phyloP scores from a whole-genome alignment of 257 asterid species.

The Avicennia marina region DNA sequence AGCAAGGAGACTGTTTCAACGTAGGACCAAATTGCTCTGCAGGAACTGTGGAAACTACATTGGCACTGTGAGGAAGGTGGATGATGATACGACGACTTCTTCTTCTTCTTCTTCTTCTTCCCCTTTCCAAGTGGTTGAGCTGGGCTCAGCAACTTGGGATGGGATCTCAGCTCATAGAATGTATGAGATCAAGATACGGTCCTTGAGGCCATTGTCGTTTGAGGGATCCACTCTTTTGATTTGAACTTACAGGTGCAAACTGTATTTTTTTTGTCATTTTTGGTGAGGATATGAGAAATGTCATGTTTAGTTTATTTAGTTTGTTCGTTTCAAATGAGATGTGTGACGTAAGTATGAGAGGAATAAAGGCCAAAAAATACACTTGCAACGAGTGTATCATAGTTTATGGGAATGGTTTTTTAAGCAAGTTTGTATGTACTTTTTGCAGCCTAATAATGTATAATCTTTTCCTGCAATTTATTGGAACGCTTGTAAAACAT shows the following conservation, averaged over 20 bases:
- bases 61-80: conserved; percentile 24
- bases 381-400: not conserved
- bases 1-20: conserved; percentile 34
- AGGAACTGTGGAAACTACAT: conserved; percentile 37
- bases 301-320: no score
- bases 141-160: conserved; percentile 31
- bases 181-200: conserved; percentile 39
- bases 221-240: no score
- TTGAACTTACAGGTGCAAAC: no score
- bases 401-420: not conserved
- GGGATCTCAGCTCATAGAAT: conserved; percentile 33
- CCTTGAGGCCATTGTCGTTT: conserved; percentile 29
- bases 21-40: conserved; percentile 38
- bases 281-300: no score
- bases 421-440: not conserved
- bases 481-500: not conserved
- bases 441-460: not conserved
- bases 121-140: conserved; percentile 10
- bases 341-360: not conserved
- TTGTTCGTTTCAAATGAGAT: not conserved
- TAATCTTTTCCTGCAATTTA: not conserved
- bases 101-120: conserved; percentile 18
- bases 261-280: no score
- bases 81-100: conserved; percentile 6
- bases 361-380: not conserved